These are phyloP conservation scores for Sherardia arvensis DNA, from an alignment of 257 asterid species.

Conservation along the genomic window DNA sequence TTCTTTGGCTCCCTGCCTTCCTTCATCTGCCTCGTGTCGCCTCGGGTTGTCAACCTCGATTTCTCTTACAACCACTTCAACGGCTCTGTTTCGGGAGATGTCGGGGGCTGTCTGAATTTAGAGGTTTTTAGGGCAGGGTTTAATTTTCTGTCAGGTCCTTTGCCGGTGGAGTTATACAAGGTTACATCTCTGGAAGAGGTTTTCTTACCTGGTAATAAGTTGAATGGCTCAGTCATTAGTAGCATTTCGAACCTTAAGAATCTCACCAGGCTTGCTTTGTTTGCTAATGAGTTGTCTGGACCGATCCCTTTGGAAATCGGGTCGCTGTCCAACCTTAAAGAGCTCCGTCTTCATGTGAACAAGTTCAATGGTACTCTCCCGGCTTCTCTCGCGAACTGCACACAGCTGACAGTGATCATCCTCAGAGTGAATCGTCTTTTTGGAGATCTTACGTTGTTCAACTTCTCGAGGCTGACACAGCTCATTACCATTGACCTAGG, in stretches of 20 bases:
- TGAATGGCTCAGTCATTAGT: slow-evolving; percentile 44
- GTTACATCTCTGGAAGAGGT: slow-evolving; percentile 46
- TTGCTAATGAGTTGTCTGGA: slow-evolving; percentile 55
- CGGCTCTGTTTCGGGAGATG: slow-evolving; percentile 46
- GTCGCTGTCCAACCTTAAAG: slow-evolving; percentile 46
- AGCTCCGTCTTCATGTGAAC: slow-evolving; percentile 69
- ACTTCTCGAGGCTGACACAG: slow-evolving; percentile 61
- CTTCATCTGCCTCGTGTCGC: slow-evolving; percentile 36
- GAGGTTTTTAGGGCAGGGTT: slow-evolving; percentile 60
- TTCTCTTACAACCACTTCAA: slow-evolving; percentile 62
- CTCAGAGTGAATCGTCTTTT: slow-evolving; percentile 59
- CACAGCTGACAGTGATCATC: slow-evolving; percentile 47
- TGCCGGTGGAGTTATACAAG: slow-evolving; percentile 55
- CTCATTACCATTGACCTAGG: slow-evolving; percentile 69
- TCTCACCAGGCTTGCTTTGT: slow-evolving; percentile 51
- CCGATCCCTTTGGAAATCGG: slow-evolving; percentile 62
- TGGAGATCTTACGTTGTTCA: slow-evolving; percentile 63
- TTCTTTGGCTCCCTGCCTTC: slow-evolving; percentile 59
- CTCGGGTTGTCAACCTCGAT: slow-evolving; percentile 41
- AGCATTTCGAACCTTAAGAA: slow-evolving; percentile 40
- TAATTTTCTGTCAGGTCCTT: slow-evolving; percentile 42
- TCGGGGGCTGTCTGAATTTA: slow-evolving; percentile 43
- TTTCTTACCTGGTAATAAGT: slow-evolving; percentile 56
- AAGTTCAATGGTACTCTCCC: slow-evolving; percentile 64
- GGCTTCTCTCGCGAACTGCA: slow-evolving; percentile 58